A percentile compares a stretch with the other conserved stretches of the same genome.
phyloP scores from a whole-genome alignment of 441 rosid species.

The Pelargonium citronellum region DNA sequence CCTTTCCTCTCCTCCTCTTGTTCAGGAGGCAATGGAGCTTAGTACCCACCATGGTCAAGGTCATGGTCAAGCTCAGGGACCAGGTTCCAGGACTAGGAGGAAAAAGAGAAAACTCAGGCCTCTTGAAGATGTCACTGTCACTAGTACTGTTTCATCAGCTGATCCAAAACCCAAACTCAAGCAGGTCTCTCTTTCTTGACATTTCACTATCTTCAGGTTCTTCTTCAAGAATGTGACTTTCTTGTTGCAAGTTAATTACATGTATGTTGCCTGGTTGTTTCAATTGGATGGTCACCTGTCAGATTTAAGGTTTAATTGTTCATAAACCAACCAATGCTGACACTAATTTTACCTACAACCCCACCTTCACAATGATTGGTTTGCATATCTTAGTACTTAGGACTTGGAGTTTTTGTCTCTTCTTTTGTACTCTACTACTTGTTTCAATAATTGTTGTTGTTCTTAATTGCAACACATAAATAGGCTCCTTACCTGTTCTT shows the following conservation, averaged over 20 bases:
- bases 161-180: constrained; percentile 16
- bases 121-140: constrained; percentile 32
- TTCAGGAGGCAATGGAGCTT: constrained; percentile 4
- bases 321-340: too few relatives aligned
- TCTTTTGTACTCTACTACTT: constrained; percentile 1
- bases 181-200: constrained; percentile 15
- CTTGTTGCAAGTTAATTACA: not conserved
- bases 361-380: too few relatives aligned
- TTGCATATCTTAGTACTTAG: too few relatives aligned
- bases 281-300: too few relatives aligned
- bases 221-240: not conserved
- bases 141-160: constrained; percentile 16
- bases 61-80: constrained; percentile 19
- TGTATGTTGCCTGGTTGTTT: not conserved
- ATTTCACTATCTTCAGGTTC: too few relatives aligned
- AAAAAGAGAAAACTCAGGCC: constrained; percentile 42
- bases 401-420: not conserved
- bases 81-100: constrained; percentile 34
- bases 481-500: too few relatives aligned
- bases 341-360: too few relatives aligned
- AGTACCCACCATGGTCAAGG: not conserved
- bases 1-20: not conserved
- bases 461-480: not conserved
- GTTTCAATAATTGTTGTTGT: not conserved
- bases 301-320: too few relatives aligned